Evolutionary conservation across 2,329 filamentous ascomycete species (phyloP), one percentile per base, ranked within the genome.

Genomic region (Trichoderma lentiforme): DNA sequence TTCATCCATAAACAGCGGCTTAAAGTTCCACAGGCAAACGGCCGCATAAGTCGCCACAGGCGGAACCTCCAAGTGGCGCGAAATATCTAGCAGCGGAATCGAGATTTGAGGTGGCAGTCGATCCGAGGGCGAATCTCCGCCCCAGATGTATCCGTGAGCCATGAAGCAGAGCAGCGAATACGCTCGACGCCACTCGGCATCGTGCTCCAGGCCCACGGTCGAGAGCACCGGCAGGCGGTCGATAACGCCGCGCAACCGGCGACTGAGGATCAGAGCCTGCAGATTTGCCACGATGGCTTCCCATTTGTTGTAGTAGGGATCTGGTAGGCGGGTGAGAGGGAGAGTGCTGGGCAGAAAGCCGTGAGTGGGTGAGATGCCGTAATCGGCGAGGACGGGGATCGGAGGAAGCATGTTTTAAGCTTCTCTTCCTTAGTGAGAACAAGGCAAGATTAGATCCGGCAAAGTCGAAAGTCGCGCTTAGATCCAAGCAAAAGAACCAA

Each of bases 11-110:
- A 98, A 98, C 70, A 98, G 88, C 0, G 95, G 93, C 82, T 95
- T 95, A 86, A 94, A 98, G 83, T 99, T 99, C 96, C 96, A 99
- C 30, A 99, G 86, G 75, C 93, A 95, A 4, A 98, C 86, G 8
- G 92, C 93, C 7, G 96, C 94, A 80, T 98, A 99, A 21, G 95
- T 98, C 62, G 95, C 96, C 32, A 99, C 95, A 1, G 95, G 93
- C 7, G 93, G 95, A 30, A 99, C 86, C 78, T 98, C 93, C 21
- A 99, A 88, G 73, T 90, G 89, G 58, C 88, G 85, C 76, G 93
- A 95, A 61, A 97, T 88, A 74, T 91, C 84, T 66, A 97, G 86
- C 75, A 98, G 88, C 0, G 96, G 96, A 34, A 95, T 88, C 6
- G 95, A 93, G 74, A 99, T 89, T 72, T 93, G 86, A 30, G 93